phyloP scores from a whole-genome alignment of 2,329 filamentous ascomycete genomes.

The Lecanicillium sp. region DNA sequence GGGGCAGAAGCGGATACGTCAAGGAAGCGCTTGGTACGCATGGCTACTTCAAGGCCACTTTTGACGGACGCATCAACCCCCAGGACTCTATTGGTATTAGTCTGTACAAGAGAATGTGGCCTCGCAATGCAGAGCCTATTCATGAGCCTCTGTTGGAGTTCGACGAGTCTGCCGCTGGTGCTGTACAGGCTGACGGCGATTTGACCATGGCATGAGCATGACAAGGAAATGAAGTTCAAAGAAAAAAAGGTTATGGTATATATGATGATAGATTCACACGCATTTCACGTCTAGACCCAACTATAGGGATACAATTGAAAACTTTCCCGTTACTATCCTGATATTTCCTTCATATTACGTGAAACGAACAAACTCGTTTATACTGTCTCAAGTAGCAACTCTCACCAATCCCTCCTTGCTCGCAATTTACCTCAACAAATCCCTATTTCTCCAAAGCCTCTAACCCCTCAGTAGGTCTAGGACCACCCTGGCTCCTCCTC shows the following conservation, averaged over 20 bases:
- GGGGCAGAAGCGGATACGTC: conserved; percentile 81
- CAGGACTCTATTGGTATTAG: conserved; percentile 91
- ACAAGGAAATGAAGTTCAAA: no score
- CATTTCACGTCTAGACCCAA: no score
- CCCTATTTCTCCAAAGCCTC: conserved; percentile 31
- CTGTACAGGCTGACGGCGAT: conserved; percentile 18
- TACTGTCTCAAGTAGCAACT: no score
- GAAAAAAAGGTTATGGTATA: background rate
- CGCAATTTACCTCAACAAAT: no score
- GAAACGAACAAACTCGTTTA: no score
- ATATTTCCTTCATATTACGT: no score
- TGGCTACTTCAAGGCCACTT: conserved; percentile 99
- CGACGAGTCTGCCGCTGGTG: conserved; percentile 11
- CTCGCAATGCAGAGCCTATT: conserved; percentile 52
- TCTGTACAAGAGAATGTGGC: conserved; percentile 79
- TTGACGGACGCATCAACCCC: conserved; percentile 92
- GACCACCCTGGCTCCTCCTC: conserved; percentile 45
- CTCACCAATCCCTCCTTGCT: no score
- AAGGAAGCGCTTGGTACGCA: conserved; percentile 94
- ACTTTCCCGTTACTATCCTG: no score
- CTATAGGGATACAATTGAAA: no score
- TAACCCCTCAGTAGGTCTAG: conserved; percentile 47
- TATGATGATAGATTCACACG: no score
- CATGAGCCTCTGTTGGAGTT: conserved; percentile 33
- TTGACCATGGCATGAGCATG: conserved; percentile 24